phyloP scores from a whole-genome alignment of 176 grass and related monocot genomes.

The Leersia perrieri region DNA sequence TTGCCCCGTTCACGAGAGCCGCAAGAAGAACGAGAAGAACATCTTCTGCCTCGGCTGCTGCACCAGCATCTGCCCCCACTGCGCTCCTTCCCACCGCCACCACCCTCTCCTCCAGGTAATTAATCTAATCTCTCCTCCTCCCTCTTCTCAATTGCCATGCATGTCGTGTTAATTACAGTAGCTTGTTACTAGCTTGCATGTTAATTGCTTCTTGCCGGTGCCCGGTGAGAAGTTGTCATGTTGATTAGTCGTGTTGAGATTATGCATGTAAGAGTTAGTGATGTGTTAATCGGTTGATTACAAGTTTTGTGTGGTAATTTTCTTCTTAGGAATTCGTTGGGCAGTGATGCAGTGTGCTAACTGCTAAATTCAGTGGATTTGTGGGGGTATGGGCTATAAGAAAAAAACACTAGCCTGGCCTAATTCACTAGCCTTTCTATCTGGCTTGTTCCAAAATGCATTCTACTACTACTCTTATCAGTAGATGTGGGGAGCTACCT shows the following conservation, averaged over 20 bases:
- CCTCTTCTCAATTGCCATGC: background rate
- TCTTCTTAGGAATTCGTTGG: background rate
- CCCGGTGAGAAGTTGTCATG: too few relatives aligned
- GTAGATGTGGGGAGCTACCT: background rate
- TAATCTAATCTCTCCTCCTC: background rate
- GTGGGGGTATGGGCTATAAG: background rate
- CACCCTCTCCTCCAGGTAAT: conserved; percentile 86
- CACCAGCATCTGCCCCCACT: conserved; percentile 87
- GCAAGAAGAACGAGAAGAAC: conserved; percentile 99
- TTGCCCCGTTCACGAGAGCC: conserved; percentile 57
- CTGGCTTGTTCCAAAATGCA: background rate
- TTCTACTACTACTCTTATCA: background rate
- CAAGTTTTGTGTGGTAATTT: background rate
- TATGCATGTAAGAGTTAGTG: too few relatives aligned
- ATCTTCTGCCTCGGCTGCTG: conserved; percentile 97
- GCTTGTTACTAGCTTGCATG: background rate
- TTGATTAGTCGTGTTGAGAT: background rate
- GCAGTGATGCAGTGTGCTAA: background rate
- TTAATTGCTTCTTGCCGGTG: background rate
- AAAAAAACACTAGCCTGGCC: background rate
- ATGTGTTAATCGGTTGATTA: background rate
- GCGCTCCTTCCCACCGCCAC: conserved; percentile 52
- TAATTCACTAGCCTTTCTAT: background rate
- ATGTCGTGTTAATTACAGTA: background rate
- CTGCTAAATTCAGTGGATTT: background rate